Conservation (phyloP, 805 yeast species). For the Hanseniaspora taiwanica region DNA sequence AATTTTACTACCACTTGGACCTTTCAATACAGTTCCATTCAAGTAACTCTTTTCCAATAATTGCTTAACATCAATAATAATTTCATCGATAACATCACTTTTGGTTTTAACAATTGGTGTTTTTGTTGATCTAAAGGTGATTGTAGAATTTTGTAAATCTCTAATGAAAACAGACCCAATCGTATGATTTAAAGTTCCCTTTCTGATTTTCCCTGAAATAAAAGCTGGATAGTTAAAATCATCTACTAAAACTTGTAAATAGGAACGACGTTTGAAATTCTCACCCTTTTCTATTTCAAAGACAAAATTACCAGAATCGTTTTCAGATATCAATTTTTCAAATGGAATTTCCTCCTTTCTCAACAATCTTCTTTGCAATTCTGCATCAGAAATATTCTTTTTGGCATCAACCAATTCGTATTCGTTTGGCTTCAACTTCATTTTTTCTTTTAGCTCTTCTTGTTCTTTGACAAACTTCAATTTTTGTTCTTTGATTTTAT, state of each 20-base stretch:
- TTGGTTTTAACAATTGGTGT: constrained; percentile 33
- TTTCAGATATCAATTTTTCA: constrained; percentile 34
- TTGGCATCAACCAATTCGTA: constrained; percentile 53
- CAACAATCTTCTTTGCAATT: constrained; percentile 16
- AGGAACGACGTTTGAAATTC: constrained; percentile 34
- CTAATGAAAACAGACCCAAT: constrained; percentile 51
- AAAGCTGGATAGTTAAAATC: constrained; percentile 50
- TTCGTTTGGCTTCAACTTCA: constrained; percentile 42
- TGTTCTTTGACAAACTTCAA: constrained; percentile 31
- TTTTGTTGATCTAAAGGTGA: constrained; percentile 44
- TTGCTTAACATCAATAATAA: constrained; percentile 36
- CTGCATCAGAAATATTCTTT: constrained; percentile 29
- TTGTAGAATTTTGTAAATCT: constrained; percentile 49
- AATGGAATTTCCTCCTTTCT: constrained; percentile 35
- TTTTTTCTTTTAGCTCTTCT: constrained; percentile 35
- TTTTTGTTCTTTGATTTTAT: constrained; percentile 25
- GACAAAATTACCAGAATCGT: constrained; percentile 51
- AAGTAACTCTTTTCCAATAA: constrained; percentile 37
- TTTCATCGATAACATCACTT: constrained; percentile 40
- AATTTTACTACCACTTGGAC: constrained; percentile 21
- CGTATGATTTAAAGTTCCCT: constrained; percentile 33
- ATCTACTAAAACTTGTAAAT: constrained; percentile 50
- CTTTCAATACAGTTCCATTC: constrained; percentile 31
- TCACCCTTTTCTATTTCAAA: constrained; percentile 40
- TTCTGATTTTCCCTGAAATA: constrained; percentile 35